phyloP scores from a whole-genome alignment of 2,329 filamentous ascomycete genomes.

The Metarhizium sp. region DNA sequence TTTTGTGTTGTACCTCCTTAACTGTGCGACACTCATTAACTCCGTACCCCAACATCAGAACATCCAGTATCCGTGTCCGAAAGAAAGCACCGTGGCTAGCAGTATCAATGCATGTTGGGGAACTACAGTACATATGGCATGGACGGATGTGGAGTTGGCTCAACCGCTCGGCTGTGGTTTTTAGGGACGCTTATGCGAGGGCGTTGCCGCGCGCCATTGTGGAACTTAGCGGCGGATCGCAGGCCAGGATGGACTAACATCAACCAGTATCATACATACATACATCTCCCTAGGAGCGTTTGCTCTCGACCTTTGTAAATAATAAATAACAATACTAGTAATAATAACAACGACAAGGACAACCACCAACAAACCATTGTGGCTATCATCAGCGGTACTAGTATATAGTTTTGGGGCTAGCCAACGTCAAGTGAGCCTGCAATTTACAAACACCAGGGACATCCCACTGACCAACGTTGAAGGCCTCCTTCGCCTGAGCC shows the following conservation, averaged over 20 bases:
- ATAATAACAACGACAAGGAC: not conserved
- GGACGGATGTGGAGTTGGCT: no score
- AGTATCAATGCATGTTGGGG: no score
- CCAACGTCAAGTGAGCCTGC: no score
- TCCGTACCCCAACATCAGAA: no score
- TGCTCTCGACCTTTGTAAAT: not conserved
- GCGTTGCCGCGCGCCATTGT: not conserved
- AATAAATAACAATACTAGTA: not conserved
- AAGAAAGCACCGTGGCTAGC: no score
- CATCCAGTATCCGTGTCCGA: no score
- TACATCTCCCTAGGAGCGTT: not conserved
- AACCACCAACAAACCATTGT: not conserved
- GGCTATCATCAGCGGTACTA: not conserved
- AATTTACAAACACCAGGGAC: not conserved
- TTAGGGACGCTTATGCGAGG: not conserved
- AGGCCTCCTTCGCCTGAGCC: not conserved
- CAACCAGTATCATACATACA: not conserved
- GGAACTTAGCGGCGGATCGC: not conserved
- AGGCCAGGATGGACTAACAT: not conserved
- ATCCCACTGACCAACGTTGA: no score
- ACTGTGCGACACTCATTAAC: no score
- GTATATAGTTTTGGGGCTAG: not conserved
- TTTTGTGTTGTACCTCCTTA: no score
- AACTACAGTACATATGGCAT: no score
- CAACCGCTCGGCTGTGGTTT: no score